These are phyloP conservation scores for Cryphonectria naterciae DNA, from an alignment of 2,329 filamentous ascomycete species.

Conservation along the genomic window DNA sequence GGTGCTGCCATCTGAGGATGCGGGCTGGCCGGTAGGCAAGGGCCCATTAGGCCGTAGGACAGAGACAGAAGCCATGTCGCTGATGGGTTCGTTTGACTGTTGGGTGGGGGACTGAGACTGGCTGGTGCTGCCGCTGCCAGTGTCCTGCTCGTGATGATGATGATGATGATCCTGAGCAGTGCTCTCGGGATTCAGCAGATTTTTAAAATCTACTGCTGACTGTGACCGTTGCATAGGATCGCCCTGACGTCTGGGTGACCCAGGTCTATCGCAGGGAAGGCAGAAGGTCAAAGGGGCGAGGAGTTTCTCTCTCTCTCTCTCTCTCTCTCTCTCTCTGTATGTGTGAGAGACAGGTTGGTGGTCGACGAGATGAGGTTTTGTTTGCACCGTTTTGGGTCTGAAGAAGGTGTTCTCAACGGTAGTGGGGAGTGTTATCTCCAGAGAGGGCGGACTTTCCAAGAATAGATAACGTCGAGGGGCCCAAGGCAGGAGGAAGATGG, in stretches of 20 bases:
- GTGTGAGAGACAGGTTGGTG: neutral
- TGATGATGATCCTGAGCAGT: conserved; percentile 29
- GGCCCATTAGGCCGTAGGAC: conserved; percentile 66
- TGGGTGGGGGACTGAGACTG: conserved; percentile 36
- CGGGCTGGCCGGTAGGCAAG: conserved; percentile 62
- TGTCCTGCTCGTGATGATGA: conserved; percentile 28
- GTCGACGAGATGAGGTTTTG: neutral
- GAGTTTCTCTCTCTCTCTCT: neutral
- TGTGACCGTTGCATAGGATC: conserved; percentile 77
- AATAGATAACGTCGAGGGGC: neutral
- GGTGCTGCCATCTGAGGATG: conserved; percentile 53
- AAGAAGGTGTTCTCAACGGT: neutral
- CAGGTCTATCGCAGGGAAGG: conserved; percentile 13
- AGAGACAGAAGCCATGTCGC: conserved; percentile 59
- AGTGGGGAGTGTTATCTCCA: neutral
- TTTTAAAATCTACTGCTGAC: conserved; percentile 75
- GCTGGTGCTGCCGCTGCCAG: conserved; percentile 30
- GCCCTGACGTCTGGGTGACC: conserved; percentile 35
- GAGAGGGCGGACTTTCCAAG: neutral
- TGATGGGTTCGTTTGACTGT: conserved; percentile 32
- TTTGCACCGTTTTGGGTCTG: neutral
- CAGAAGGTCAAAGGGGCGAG: neutral
- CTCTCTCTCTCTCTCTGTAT: neutral
- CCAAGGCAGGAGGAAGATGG: neutral
- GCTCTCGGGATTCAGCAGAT: conserved; percentile 70